Conservation (phyloP, 1,284 basidiomycete genomes). For the Malassezia nana region DNA sequence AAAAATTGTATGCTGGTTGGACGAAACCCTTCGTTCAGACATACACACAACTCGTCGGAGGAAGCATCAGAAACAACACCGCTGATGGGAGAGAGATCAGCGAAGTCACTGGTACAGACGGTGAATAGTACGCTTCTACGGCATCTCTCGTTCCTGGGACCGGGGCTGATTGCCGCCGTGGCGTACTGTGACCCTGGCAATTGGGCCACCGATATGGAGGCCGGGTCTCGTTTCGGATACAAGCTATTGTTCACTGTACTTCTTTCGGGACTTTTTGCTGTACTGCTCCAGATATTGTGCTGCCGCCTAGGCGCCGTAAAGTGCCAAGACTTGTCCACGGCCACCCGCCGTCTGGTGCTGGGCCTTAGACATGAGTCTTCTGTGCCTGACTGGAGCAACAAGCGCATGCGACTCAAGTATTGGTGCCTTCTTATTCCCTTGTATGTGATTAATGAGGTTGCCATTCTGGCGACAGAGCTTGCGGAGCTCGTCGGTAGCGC, state of each 20-base stretch:
- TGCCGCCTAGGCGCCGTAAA: constrained; percentile 54
- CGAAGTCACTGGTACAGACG: not conserved
- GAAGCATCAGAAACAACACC: not conserved
- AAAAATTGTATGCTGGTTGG: not conserved
- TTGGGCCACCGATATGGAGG: constrained; percentile 46
- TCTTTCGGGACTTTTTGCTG: constrained; percentile 70
- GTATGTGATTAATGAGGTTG: constrained; percentile 61
- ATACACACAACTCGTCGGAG: not conserved
- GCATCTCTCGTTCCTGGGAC: constrained; percentile 32
- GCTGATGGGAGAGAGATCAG: not conserved
- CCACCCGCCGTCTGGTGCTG: constrained; percentile 34
- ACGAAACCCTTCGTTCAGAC: not conserved
- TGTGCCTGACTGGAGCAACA: constrained; percentile 55
- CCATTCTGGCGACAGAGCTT: constrained; percentile 57
- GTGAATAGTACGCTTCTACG: constrained; percentile 16
- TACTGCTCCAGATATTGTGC: constrained; percentile 61
- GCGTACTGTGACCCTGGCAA: constrained; percentile 40
- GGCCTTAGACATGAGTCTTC: constrained; percentile 3
- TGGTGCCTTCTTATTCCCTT: constrained; percentile 50
- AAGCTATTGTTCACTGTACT: constrained; percentile 75
- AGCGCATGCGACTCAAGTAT: constrained; percentile 49
- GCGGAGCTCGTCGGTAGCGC: constrained; percentile 66
- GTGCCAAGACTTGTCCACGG: constrained; percentile 39
- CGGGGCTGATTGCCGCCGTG: constrained; percentile 37
- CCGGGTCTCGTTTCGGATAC: constrained; percentile 57